Evolutionary conservation across 2,329 filamentous ascomycete genomes (phyloP), one percentile per base, ranked within the genome.

Genomic region (Aspergillus sp.): DNA sequence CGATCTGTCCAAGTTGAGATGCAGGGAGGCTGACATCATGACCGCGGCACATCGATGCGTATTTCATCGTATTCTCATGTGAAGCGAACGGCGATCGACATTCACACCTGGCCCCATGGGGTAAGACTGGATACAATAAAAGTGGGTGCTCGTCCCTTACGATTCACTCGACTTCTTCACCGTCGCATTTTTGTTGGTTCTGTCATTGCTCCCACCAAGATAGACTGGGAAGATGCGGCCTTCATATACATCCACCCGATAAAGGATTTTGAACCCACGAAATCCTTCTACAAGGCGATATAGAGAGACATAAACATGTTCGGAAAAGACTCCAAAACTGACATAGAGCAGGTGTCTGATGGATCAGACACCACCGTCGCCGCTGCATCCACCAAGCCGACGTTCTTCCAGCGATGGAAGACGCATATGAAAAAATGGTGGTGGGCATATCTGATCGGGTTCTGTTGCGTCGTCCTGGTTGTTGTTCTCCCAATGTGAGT

Each of bases 341-440:
- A 56, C 42, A 19, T 53, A 17, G 55, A 56, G 49, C 50, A 60
- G 14, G 55, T 43, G 43, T 45, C 50, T 3, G 29, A 36, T 21
- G 34, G 11, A 6, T 59, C 57, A 32, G 57, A 53, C 19, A 50
- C 54, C 2, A 54, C 56, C 19, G 43, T n/a, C 3, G 49, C 52
- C 4, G 51, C 31, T n/a, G 19, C 32, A 10, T 21, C 23, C 6
- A 11, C 41, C 17, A 62, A 58, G 25, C 53, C 58, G 5, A 58
- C 58, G 13, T 21, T 56, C n/a, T 59, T 57, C 51, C 54, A 58
- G 34, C 55, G 61, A 41, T 65, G 58, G 43, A 60, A 57, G 45
- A 5, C 48, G 11, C 62, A 65, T 21, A 59, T 66, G 59, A 64
- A 61, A 45, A 61, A 51, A 40, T 60, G 62, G 58, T 65, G 64